A percentile compares a stretch with the other conserved stretches of the same genome.
phyloP scores from a whole-genome alignment of 2,329 filamentous ascomycete genomes.

The Pseudocercospora cruenta region DNA sequence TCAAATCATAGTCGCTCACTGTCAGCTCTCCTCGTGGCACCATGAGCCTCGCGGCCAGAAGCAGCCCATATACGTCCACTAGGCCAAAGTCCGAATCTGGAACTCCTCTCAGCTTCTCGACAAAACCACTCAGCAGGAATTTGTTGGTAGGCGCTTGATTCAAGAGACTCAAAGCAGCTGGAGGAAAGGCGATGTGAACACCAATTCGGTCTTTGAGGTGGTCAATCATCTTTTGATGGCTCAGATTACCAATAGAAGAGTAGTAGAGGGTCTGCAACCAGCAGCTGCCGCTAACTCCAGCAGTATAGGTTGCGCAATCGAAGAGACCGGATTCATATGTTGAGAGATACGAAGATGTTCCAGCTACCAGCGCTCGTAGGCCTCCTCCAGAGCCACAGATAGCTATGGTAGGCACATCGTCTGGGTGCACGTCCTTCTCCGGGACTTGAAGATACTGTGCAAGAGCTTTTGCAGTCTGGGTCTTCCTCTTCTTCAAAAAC shows the following conservation, averaged over 20 bases:
- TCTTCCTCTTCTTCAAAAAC: conserved; percentile 71
- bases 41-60: conserved; percentile 81
- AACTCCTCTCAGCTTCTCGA: conserved; percentile 89
- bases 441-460: conserved; percentile 79
- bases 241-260: conserved; percentile 72
- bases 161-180: conserved; percentile 76
- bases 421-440: conserved; percentile 81
- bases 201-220: conserved; percentile 85
- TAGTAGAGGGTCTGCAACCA: conserved; percentile 91
- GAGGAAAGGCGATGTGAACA: conserved; percentile 91
- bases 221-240: conserved; percentile 71
- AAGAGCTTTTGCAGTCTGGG: conserved; percentile 70
- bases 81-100: conserved; percentile 80
- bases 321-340: conserved; percentile 85
- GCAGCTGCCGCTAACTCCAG: conserved; percentile 92
- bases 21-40: conserved; percentile 83
- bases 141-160: conserved; percentile 93
- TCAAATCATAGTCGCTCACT: conserved; percentile 78
- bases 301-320: conserved; percentile 92
- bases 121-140: conserved; percentile 80
- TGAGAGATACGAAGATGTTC: conserved; percentile 83
- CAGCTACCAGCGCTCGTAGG: conserved; percentile 84
- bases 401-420: conserved; percentile 90
- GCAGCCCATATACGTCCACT: conserved; percentile 88
- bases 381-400: conserved; percentile 95